A percentile compares a stretch with the other conserved stretches of the same genome.
Evolutionary conservation across 2,329 filamentous ascomycete genomes (phyloP).

Genomic region (Sporothrix globosa): DNA sequence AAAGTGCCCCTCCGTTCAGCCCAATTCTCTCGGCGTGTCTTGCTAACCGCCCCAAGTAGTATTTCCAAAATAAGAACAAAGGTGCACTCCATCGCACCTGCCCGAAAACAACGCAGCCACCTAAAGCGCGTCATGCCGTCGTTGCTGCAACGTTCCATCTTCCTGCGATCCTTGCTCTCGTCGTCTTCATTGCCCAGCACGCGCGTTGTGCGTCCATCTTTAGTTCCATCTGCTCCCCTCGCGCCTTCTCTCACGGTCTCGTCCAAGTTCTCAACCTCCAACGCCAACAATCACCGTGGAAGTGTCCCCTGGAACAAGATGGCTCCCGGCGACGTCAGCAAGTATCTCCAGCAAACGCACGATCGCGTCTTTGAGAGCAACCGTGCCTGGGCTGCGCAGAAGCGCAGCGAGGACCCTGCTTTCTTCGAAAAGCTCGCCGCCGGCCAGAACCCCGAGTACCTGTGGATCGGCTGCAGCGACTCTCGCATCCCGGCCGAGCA

Average conservation of each 20-base stretch:
- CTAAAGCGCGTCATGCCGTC: slow-evolving; percentile 12
- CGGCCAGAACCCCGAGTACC: slow-evolving; percentile 70
- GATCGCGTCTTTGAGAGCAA: slow-evolving; percentile 72
- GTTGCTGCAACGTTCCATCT: slow-evolving; percentile 3
- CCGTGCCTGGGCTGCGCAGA: slow-evolving; percentile 64
- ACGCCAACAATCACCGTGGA: not conserved
- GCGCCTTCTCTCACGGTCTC: not conserved
- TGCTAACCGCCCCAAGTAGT: too few relatives aligned
- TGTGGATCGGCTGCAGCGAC: slow-evolving; percentile 92
- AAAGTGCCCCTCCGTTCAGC: not conserved
- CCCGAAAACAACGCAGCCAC: not conserved
- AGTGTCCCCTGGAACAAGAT: slow-evolving; percentile 28
- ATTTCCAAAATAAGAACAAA: not conserved
- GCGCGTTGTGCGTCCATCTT: not conserved
- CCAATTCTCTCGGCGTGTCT: not conserved
- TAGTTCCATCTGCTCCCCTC: not conserved
- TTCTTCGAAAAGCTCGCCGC: slow-evolving; percentile 67
- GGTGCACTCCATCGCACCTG: not conserved
- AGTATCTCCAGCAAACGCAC: slow-evolving; percentile 66
- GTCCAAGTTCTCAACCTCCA: not conserved
- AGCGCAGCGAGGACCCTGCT: slow-evolving; percentile 60
- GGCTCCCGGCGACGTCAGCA: slow-evolving; percentile 48
- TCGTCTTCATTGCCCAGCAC: not conserved
- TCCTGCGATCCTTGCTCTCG: slow-evolving; percentile 10
- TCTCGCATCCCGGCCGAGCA: slow-evolving; percentile 89